Conservation (phyloP, 2,329 filamentous ascomycete species). For the Zymoseptoria tritici region DNA sequence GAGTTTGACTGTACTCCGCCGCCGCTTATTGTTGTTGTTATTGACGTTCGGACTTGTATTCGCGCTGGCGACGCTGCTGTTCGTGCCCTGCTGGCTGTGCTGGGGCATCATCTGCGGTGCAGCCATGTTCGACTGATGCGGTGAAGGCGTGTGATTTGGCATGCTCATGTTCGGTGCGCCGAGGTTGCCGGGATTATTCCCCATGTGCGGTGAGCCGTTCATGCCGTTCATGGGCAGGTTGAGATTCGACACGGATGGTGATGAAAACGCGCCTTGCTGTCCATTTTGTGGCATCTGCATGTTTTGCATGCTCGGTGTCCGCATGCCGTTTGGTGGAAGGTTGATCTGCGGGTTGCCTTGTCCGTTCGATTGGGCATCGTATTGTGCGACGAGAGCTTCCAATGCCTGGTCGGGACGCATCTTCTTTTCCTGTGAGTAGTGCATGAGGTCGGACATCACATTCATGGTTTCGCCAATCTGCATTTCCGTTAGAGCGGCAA, state of each 20-base stretch:
- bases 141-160: constrained; percentile 38
- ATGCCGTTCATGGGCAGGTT: constrained; percentile 45
- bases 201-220: constrained; percentile 43
- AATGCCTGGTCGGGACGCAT: constrained; percentile 50
- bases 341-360: constrained; percentile 38
- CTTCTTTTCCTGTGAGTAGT: constrained; percentile 47
- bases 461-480: constrained; percentile 60
- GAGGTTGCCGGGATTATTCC: constrained; percentile 28
- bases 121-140: constrained; percentile 38
- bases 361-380: constrained; percentile 29
- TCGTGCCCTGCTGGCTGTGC: constrained; percentile 50
- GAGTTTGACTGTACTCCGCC: constrained; percentile 53
- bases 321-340: constrained; percentile 36
- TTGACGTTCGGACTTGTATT: constrained; percentile 53
- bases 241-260: constrained; percentile 50
- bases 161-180: constrained; percentile 18
- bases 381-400: constrained; percentile 43
- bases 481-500: constrained; percentile 10
- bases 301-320: constrained; percentile 29
- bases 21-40: constrained; percentile 54
- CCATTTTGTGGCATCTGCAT: constrained; percentile 27
- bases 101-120: constrained; percentile 49
- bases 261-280: constrained; percentile 40
- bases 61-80: constrained; percentile 48
- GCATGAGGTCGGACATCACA: constrained; percentile 55